Evolutionary conservation across 345 rosid species (phyloP), one percentile per base, ranked within the genome.

Genomic region (Acer saccharum): DNA sequence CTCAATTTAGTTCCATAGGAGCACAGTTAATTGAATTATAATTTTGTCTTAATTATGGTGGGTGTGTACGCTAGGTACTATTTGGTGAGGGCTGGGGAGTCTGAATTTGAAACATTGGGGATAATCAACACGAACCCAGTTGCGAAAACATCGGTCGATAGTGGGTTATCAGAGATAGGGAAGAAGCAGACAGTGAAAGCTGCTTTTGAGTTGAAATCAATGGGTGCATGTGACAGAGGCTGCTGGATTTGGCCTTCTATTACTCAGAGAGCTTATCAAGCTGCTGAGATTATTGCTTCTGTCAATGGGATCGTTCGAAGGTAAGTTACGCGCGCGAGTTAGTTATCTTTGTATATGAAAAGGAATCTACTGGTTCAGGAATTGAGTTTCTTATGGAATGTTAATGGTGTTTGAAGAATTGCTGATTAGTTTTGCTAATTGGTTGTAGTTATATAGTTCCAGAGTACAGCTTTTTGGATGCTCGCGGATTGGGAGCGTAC

Each of bases 191-290:
- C 90, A 0, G 77, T 89, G 69, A 87, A 76, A 71, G 88, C 97
- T 69, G 98, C 98, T 75, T 84, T 84, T 11, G 82, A 88, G 65
- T 87, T 95, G 84, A 88, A 90, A 80, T 82, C 84, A 39, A 78
- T 88, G 89, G 97, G 91, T 65, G 98, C 95, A n/a, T 93, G 98
- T 77, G 94, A 90, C 17, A 78, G 69, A 13, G 88, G 84, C 73
- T 95, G 98, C 79, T 95, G 98, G 98, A 92, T 95, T 72, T 95
- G 98, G 98, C 97, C 98, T 85, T 95, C 98, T 46, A 93, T 95
- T 21, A 91, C 98, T 29, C 98, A 95, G 80, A 89, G 98, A 85
- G 94, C 98, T 82, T 95, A 95, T 79, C 97, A 95, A 72, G 93
- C 98, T 69, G 98, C 95, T 27, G 98, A 95, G 83, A 89, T 93